Evolutionary conservation across 2,329 filamentous ascomycete genomes (phyloP).

Genomic region (Didymella arachidicola): DNA sequence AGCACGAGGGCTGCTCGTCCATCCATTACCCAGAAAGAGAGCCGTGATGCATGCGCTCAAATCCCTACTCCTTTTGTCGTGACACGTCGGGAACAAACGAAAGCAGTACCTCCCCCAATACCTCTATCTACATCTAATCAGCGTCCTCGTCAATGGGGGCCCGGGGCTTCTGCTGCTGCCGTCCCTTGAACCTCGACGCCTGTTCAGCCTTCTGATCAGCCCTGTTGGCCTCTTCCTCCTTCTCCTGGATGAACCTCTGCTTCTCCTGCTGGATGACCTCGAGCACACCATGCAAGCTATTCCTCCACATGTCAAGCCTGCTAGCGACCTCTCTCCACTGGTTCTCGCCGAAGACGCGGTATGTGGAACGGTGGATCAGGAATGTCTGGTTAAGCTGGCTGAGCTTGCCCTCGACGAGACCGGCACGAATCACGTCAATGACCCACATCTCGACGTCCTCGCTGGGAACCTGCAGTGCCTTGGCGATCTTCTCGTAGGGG

Average conservation of each 20-base stretch:
- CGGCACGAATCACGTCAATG: constrained; percentile 95
- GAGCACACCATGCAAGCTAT: constrained; percentile 80
- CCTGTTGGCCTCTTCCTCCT: constrained; percentile 78
- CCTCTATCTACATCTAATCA: constrained; percentile 37
- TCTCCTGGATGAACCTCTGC: constrained; percentile 76
- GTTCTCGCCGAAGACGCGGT: constrained; percentile 96
- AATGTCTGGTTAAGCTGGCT: constrained; percentile 93
- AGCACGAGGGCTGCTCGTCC: constrained; percentile 41
- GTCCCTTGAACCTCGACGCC: constrained; percentile 35
- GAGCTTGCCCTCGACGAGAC: constrained; percentile 94
- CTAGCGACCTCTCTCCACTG: constrained; percentile 96
- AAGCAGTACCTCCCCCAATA: constrained; percentile 22
- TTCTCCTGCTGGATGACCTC: constrained; percentile 81
- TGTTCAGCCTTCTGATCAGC: constrained; percentile 69
- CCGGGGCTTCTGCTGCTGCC: constrained; percentile 42
- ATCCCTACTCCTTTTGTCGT: constrained; percentile 33
- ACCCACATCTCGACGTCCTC: constrained; percentile 98
- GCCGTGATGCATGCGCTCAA: constrained; percentile 40
- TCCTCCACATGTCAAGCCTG: constrained; percentile 88
- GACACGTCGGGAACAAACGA: constrained; percentile 33
- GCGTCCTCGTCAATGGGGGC: constrained; percentile 47
- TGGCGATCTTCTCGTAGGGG: constrained; percentile 83
- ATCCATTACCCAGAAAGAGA: constrained; percentile 41
- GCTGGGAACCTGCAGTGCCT: constrained; percentile 80
- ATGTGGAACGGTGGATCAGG: constrained; percentile 93